These are phyloP conservation scores for Sugiyamaella smithiae DNA, from an alignment of 805 yeast genomes.

Conservation along the genomic window DNA sequence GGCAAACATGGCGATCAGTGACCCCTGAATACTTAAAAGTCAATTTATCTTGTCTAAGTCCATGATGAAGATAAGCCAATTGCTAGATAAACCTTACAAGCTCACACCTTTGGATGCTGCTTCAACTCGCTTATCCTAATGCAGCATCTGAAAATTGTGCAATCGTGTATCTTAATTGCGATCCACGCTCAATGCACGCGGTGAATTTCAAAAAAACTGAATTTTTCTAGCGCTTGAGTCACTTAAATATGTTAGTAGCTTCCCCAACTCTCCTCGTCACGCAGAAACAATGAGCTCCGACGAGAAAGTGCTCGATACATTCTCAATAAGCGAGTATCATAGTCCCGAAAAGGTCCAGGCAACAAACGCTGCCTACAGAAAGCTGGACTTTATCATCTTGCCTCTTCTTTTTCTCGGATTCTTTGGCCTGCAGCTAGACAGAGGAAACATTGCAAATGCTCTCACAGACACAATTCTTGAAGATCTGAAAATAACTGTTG, in stretches of 20 bases:
- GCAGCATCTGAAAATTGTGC: not conserved
- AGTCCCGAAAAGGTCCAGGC: slow-evolving; percentile 1
- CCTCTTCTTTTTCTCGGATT: slow-evolving; percentile 15
- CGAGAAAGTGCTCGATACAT: not conserved
- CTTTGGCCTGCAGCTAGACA: slow-evolving; percentile 39
- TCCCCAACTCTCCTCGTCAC: too few species aligned
- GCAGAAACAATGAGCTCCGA: not conserved
- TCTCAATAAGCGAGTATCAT: not conserved
- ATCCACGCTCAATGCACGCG: too few species aligned
- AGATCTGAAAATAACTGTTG: slow-evolving; percentile 10
- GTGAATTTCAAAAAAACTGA: too few species aligned
- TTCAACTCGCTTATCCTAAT: too few species aligned
- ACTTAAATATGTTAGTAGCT: too few species aligned
- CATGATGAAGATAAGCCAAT: too few species aligned
- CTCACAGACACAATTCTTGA: slow-evolving; percentile 12
- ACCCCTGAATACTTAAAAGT: too few species aligned
- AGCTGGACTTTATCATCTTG: slow-evolving; percentile 13
- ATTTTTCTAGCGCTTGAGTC: too few species aligned
- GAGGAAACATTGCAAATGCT: slow-evolving; percentile 60
- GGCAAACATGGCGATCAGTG: too few species aligned
- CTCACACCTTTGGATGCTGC: too few species aligned
- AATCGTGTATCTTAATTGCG: not conserved
- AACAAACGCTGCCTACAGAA: slow-evolving; percentile 9
- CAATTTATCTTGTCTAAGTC: too few species aligned
- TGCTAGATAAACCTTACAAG: too few species aligned